A percentile compares a stretch with the other conserved stretches of the same genome.
These are phyloP conservation scores for Phytophthora boehmeriae DNA, from an alignment of 352 stramenopile species.

Conservation along the genomic window DNA sequence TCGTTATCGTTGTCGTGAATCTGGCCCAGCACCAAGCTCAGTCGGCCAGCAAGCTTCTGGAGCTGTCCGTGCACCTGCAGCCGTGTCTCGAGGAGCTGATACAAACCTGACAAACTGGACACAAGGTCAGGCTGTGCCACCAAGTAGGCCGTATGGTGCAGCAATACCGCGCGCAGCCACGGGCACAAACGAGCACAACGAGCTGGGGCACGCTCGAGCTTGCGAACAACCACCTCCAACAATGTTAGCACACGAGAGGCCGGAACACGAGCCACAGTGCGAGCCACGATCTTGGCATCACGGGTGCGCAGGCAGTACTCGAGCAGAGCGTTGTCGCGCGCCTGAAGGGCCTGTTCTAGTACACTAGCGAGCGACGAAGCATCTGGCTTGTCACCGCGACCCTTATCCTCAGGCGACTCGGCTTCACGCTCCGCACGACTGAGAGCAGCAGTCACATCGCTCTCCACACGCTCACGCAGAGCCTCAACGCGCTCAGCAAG, in stretches of 20 bases:
- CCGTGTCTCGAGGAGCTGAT: constrained; percentile 84
- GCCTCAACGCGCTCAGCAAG: constrained; percentile 80
- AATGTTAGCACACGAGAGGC: constrained; percentile 78
- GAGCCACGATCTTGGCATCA: constrained; percentile 75
- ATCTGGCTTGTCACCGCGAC: constrained; percentile 58
- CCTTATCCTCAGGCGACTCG: constrained; percentile 43
- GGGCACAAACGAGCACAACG: constrained; percentile 79
- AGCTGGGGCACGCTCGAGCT: constrained; percentile 83
- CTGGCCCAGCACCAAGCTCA: constrained; percentile 84
- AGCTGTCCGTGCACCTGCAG: constrained; percentile 84
- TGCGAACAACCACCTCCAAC: constrained; percentile 80
- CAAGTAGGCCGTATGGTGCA: constrained; percentile 87
- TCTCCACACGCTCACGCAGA: constrained; percentile 76
- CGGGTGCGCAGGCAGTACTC: constrained; percentile 84
- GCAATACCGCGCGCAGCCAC: constrained; percentile 82
- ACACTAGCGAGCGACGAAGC: constrained; percentile 84
- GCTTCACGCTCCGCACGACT: constrained; percentile 48
- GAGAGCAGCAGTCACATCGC: constrained; percentile 68
- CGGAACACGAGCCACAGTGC: constrained; percentile 79
- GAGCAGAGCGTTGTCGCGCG: constrained; percentile 87
- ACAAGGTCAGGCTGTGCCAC: constrained; percentile 86
- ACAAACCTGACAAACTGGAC: constrained; percentile 78
- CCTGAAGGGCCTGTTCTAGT: constrained; percentile 84
- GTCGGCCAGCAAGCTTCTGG: constrained; percentile 82
- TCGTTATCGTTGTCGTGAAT: constrained; percentile 69